phyloP scores from a whole-genome alignment of 352 stramenopile genomes.

The Pythium vanterpoolii region DNA sequence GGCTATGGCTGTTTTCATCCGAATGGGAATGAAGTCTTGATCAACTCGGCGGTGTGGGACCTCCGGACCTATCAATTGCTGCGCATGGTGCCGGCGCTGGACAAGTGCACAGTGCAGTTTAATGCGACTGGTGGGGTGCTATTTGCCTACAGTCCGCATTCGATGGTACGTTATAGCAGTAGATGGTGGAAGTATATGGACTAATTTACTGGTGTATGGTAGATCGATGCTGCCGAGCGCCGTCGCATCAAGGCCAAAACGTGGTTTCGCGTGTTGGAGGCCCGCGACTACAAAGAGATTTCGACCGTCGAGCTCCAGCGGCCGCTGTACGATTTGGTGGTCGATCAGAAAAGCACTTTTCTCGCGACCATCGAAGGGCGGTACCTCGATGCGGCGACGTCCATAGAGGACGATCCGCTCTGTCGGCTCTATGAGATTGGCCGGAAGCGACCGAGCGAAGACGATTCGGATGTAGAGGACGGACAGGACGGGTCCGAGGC shows the following conservation, averaged over 20 bases:
- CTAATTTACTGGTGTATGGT: no score
- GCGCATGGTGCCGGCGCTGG: conserved; percentile 82
- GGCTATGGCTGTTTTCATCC: conserved; percentile 85
- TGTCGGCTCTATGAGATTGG: conserved; percentile 88
- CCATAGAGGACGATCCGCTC: conserved; percentile 69
- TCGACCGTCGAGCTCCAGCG: conserved; percentile 78
- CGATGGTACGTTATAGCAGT: conserved; percentile 34
- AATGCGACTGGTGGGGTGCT: conserved; percentile 63
- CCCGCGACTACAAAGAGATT: conserved; percentile 83
- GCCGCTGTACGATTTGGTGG: conserved; percentile 65
- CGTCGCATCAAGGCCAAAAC: conserved; percentile 71
- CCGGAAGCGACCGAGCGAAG: conserved; percentile 77
- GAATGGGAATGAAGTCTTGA: conserved; percentile 85
- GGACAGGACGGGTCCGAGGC: conserved; percentile 61
- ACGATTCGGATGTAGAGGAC: conserved; percentile 86
- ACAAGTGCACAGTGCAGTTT: conserved; percentile 82
- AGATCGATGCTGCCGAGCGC: conserved; percentile 57
- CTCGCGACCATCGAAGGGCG: conserved; percentile 72
- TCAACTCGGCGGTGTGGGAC: conserved; percentile 90
- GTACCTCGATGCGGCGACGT: conserved; percentile 56
- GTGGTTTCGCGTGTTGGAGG: conserved; percentile 82
- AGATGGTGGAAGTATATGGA: background rate
- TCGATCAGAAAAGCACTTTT: conserved; percentile 64
- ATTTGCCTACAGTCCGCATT: conserved; percentile 82
- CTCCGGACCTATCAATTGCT: conserved; percentile 81